Evolutionary conservation across 2,329 filamentous ascomycete genomes (phyloP), one percentile per base, ranked within the genome.

Genomic region (Phyllosticta citribraziliensis): DNA sequence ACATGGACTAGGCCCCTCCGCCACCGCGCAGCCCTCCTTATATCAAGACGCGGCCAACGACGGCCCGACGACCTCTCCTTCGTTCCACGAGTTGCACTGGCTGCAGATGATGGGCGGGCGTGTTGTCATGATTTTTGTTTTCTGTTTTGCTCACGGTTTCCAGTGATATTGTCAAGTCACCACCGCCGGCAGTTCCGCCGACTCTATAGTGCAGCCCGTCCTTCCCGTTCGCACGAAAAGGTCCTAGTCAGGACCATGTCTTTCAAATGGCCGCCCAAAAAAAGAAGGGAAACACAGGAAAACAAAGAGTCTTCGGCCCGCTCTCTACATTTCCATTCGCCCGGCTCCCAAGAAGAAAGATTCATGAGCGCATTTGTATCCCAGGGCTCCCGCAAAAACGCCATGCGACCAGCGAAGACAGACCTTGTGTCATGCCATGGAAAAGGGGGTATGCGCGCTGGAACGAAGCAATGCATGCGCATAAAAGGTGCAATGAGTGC

Each of bases 391-490:
- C 51, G 52, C 47, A 54, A 56, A 55, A 55, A 35, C 55, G 50
- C 54, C 59, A 61, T 61, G 59, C 59, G 40, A 56, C 54, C 59
- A 61, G 59, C 52, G 54, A 56, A 14, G 33, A 56, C 53, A 60
- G 20, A 53, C 55, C 54, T 8, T 55, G 40, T 72, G 63, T 65
- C 64, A 67, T 68, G 67, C 67, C 66, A 70, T 70, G 67, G 66
- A 70, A 62, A 72, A 69, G 63, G 69, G 63, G 68, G 70, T 72
- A 73, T 73, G 72, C 69, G 67, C 69, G 66, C 66, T 66, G 67
- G 65, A 69, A 68, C 68, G 68, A 52, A 63, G 63, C 61, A 64
- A 64, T 67, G 68, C 68, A 66, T 66, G 68, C 65, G 67, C 63
- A 65, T 63, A 66, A 67, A 57, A 61, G 30, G 52, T 53, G 52